Conservation (phyloP, 495 filamentous ascomycete species). For the Lasiosphaeria miniovina region DNA sequence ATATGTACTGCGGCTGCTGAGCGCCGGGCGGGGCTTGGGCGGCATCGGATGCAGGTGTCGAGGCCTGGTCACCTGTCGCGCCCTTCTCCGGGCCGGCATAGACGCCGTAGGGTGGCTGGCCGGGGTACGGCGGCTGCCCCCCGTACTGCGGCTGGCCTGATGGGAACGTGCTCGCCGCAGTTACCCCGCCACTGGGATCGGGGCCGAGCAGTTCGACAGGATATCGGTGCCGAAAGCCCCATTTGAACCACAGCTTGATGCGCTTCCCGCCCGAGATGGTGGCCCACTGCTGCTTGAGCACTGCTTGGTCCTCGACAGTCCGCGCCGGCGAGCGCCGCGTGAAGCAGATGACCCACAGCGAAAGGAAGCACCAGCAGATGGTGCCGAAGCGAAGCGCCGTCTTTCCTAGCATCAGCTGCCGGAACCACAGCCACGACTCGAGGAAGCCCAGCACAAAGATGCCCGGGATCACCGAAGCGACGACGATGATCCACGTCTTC, state of each 20-base stretch:
- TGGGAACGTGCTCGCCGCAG: no score
- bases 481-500: constrained; percentile 36
- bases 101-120: no score
- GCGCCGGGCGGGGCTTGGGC: no score
- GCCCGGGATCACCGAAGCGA: constrained; percentile 37
- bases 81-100: no score
- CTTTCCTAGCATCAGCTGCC: constrained; percentile 50
- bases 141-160: no score
- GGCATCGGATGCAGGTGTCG: no score
- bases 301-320: constrained; percentile 37
- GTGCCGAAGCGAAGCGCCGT: constrained; percentile 47
- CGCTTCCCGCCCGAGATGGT: constrained; percentile 35
- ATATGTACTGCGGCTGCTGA: no score
- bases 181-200: not conserved
- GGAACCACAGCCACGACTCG: constrained; percentile 51
- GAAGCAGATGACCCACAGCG: constrained; percentile 39
- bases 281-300: constrained; percentile 44
- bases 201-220: constrained; percentile 30
- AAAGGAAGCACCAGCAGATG: constrained; percentile 46
- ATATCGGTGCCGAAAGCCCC: constrained; percentile 51
- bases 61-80: no score
- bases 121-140: no score
- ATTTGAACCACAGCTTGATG: constrained; percentile 46
- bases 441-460: constrained; percentile 48
- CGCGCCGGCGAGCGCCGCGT: constrained; percentile 42